Conservation (phyloP, 306 rosid genomes). For the Trichosanthes truncata region DNA sequence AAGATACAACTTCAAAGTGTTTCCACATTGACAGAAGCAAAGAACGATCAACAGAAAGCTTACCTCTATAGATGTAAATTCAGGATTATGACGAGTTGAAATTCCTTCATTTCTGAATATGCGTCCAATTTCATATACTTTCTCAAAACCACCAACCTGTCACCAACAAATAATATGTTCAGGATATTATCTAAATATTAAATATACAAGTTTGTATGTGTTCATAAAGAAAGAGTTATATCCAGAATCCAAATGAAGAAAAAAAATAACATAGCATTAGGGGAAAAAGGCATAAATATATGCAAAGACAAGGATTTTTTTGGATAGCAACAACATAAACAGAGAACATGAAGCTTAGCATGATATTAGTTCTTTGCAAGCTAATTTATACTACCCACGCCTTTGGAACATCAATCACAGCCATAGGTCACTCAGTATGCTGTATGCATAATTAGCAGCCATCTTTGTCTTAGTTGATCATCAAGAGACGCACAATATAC, state of each 20-base stretch:
- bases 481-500: not conserved
- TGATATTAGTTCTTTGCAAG: not conserved
- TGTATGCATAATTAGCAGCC: not conserved
- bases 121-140: constrained; percentile 91
- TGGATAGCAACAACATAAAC: not conserved
- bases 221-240: not conserved
- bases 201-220: not conserved
- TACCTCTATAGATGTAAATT: constrained; percentile 97
- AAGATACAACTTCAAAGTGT: not conserved
- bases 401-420: not conserved
- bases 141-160: constrained; percentile 97
- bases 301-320: not conserved
- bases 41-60: constrained; percentile 10
- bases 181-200: not conserved
- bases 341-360: not conserved
- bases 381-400: not conserved
- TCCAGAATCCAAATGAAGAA: not conserved
- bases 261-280: not conserved
- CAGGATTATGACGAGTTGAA: constrained; percentile 98
- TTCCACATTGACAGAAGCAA: constrained; percentile 12
- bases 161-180: constrained; percentile 14
- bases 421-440: not conserved
- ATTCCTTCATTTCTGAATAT: constrained; percentile 97
- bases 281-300: not conserved
- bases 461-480: not conserved